phyloP scores from a whole-genome alignment of 345 rosid species.

The Eucalyptus curtisii region DNA sequence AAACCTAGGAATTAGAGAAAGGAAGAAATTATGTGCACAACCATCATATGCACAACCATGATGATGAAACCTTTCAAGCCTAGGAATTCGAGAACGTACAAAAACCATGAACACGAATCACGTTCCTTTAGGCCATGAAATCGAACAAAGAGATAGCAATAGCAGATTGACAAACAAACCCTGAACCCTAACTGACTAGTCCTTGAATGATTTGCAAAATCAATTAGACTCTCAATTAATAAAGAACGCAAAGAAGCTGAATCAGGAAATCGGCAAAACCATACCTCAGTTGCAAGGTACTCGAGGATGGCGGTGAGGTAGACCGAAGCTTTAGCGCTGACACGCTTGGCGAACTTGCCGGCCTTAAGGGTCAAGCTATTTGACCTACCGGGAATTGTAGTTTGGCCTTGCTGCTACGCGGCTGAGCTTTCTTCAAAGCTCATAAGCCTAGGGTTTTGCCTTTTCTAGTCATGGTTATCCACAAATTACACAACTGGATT shows the following conservation, averaged over 20 bases:
- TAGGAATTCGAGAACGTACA: no score
- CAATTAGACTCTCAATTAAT: not conserved
- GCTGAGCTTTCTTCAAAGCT: constrained; percentile 67
- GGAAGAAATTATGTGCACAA: no score
- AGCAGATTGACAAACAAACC: not conserved
- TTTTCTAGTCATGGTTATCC: constrained; percentile 57
- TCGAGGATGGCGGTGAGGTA: constrained; percentile 42
- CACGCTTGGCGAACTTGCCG: constrained; percentile 54
- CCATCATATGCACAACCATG: no score
- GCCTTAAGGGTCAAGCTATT: no score
- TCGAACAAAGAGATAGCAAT: not conserved
- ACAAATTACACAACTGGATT: not conserved
- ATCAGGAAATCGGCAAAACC: not conserved
- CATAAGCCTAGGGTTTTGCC: constrained; percentile 71
- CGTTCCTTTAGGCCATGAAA: not conserved
- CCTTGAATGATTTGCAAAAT: not conserved
- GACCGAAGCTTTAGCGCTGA: constrained; percentile 23
- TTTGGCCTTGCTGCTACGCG: constrained; percentile 78
- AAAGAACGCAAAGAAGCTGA: not conserved
- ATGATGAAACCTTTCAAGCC: no score
- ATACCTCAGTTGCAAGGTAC: constrained; percentile 22
- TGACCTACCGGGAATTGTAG: constrained; percentile 37
- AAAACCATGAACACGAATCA: not conserved
- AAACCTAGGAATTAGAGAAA: no score
- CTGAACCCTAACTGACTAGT: not conserved